These are phyloP conservation scores for Colletotrichum phormii DNA, from an alignment of 2,329 filamentous ascomycete species.

Conservation along the genomic window DNA sequence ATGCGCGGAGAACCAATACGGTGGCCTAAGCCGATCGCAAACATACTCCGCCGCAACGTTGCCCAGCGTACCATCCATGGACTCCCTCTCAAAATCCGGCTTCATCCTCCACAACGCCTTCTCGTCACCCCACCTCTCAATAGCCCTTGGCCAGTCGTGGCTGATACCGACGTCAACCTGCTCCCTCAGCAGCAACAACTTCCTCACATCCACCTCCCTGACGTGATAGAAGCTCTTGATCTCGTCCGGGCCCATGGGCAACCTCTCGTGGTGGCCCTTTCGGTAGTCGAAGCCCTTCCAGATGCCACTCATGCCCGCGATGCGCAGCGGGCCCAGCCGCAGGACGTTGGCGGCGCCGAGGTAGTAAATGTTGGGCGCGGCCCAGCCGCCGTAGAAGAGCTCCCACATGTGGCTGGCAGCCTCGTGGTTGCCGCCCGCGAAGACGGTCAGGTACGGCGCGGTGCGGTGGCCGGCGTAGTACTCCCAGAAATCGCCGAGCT, in stretches of 20 bases:
- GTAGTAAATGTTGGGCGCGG: constrained; percentile 96
- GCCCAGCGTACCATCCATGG: constrained; percentile 79
- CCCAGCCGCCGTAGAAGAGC: constrained; percentile 97
- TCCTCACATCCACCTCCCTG: constrained; percentile 89
- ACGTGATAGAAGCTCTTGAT: constrained; percentile 89
- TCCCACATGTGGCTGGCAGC: constrained; percentile 91
- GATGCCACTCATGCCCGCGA: constrained; percentile 91
- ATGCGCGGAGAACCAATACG: constrained; percentile 94
- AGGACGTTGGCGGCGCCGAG: constrained; percentile 92
- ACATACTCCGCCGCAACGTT: constrained; percentile 84
- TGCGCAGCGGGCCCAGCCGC: constrained; percentile 84
- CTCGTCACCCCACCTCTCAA: constrained; percentile 83
- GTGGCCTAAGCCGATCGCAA: constrained; percentile 83
- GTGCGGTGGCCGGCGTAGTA: constrained; percentile 85
- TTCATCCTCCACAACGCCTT: constrained; percentile 78
- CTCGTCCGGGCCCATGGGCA: constrained; percentile 85
- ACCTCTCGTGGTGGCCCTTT: constrained; percentile 83
- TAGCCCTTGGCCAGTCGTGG: constrained; percentile 91
- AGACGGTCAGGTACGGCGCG: constrained; percentile 91
- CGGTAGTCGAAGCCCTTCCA: constrained; percentile 93
- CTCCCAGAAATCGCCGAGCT: constrained; percentile 90
- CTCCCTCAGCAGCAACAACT: constrained; percentile 84
- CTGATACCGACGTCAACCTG: constrained; percentile 93
- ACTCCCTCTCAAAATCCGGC: constrained; percentile 80
- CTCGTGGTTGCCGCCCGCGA: constrained; percentile 96